phyloP scores from a whole-genome alignment of 805 yeast genomes.

The Zygosaccharomyces lentus region DNA sequence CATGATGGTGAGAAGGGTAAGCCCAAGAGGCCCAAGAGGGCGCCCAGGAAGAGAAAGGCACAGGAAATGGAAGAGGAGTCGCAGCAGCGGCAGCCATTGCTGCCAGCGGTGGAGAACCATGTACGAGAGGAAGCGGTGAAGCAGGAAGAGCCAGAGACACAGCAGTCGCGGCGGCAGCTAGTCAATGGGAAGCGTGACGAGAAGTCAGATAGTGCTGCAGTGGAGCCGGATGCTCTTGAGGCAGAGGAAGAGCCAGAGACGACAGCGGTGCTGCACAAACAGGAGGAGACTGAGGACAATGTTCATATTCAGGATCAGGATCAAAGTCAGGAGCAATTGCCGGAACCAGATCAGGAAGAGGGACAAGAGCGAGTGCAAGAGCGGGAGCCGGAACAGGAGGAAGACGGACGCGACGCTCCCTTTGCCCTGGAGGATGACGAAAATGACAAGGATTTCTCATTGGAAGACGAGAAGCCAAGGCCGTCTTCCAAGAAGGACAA shows the following conservation, averaged over 20 bases:
- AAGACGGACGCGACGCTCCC: slow-evolving; percentile 9
- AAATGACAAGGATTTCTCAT: slow-evolving; percentile 24
- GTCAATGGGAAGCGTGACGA: slow-evolving; percentile 1
- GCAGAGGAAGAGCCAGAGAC: slow-evolving; percentile 12
- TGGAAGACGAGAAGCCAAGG: slow-evolving; percentile 18
- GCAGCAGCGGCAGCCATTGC: not conserved
- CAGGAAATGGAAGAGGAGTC: slow-evolving; percentile 1
- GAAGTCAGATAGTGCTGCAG: slow-evolving; percentile 5
- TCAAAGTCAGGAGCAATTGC: slow-evolving; percentile 8
- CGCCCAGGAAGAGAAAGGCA: slow-evolving; percentile 2
- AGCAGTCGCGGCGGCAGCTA: not conserved
- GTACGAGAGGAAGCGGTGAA: not conserved
- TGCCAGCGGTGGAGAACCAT: not conserved
- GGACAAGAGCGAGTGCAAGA: slow-evolving; percentile 6
- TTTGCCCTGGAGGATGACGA: slow-evolving; percentile 19
- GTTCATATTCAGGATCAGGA: slow-evolving; percentile 11
- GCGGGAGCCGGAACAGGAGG: slow-evolving; percentile 8
- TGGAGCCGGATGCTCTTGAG: slow-evolving; percentile 1
- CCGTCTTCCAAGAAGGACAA: slow-evolving; percentile 18
- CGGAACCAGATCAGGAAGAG: slow-evolving; percentile 17
- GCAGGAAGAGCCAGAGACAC: slow-evolving; percentile 2
- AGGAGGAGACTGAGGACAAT: slow-evolving; percentile 13
- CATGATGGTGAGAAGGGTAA: slow-evolving; percentile 4
- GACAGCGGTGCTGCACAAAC: slow-evolving; percentile 11
- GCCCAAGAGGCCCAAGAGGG: slow-evolving; percentile 2